Evolutionary conservation across 2,329 filamentous ascomycete species (phyloP), one percentile per base, ranked within the genome.

Genomic region (Gaeumannomyces sp.): DNA sequence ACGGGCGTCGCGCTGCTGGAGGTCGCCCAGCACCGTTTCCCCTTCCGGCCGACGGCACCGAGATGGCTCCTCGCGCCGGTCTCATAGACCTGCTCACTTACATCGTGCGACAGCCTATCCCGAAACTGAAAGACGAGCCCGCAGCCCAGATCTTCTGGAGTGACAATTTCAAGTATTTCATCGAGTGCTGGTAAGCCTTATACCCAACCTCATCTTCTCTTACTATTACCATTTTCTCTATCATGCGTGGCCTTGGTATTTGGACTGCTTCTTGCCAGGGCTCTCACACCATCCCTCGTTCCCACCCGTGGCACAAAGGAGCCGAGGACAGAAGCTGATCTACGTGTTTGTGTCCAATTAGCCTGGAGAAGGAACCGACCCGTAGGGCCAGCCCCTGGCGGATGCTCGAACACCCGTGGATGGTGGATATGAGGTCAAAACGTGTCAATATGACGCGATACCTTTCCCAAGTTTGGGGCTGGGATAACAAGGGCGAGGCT

Each of bases 331-430:
- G 7, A 53, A n/a, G 45, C 45, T 53, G n/a, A 53, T 11, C 45
- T 53, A 7, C 25, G 22, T 53, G 13, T 5, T 7, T 25, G 45
- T 53, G 8, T 25, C 8, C 45, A 3, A 53, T 53, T 59, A 98
- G 95, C 79, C 85, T 99, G 65, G 95, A 99, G 77, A 99, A 99
- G 79, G 92, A 97, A 71, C 89, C 92, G 27, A 85, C 84, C 65
- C 87, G 93, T 72, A 85, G 95, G 74, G 95, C 94, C 35, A 96
- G 91, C 66, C 95, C 95, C 16, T 99, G 95, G 95, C 91, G 94
- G 72, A 99, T 99, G 93, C 86, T 97, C 68, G 95, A 99, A 74
- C 95, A 99, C 78, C 95, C 95, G 2, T 99, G 95, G 95, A 97
- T 99, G 89, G 81, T 92, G 58, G 95, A 99, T 73, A 98, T 98